Evolutionary conservation across 2,329 filamentous ascomycete genomes (phyloP), one percentile per base, ranked within the genome.

Genomic region (Beauveria sp.): DNA sequence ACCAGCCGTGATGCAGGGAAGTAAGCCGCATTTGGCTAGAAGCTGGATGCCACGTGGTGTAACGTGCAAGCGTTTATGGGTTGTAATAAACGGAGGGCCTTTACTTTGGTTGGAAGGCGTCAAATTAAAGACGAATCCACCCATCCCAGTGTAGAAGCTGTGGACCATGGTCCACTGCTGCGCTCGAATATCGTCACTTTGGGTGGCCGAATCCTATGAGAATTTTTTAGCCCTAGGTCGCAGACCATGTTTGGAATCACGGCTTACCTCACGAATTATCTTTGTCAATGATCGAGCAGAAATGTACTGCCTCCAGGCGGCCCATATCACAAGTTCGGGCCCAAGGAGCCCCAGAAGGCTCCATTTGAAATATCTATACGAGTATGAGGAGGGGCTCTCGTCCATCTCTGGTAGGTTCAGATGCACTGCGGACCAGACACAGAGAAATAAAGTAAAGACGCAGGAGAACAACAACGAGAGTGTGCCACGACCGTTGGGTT

Each of bases 401-500:
- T 59, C 46, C 4, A 40, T 40, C 28, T 18, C 20, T 3, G 70
- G 70, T 18, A 75, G 65, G 58, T 75, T 74, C 20, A 74, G 65
- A 59, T 75, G 71, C 6, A 75, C 58, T 18, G 71, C 70, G 12
- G 70, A 68, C 68, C 70, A 75, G 16, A 73, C 69, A 62, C 71
- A 75, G 7, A 74, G 63, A 3, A 66, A 63, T 1, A 75, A 63
- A 4, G 73, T 74, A 9, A 71, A 56, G 3, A 72, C 51, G 60
- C 73, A 74, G 18, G 67, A 70, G 58, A 68, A 67, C 8, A 75
- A 34, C 7, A 75, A 65, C 5, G 65, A 63, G 6, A 70, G 60
- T 1, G 71, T 74, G 2, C 73, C 71, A 20, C 72, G 67, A 8
- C 65, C 67, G 18, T 65, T 62, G 2, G 71, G 71, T 14, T 66